A percentile compares a stretch with the other conserved stretches of the same genome.
These are phyloP conservation scores for Saccharomycopsis hybrid DNA, from an alignment of 1,139 yeast genomes.

Conservation along the genomic window DNA sequence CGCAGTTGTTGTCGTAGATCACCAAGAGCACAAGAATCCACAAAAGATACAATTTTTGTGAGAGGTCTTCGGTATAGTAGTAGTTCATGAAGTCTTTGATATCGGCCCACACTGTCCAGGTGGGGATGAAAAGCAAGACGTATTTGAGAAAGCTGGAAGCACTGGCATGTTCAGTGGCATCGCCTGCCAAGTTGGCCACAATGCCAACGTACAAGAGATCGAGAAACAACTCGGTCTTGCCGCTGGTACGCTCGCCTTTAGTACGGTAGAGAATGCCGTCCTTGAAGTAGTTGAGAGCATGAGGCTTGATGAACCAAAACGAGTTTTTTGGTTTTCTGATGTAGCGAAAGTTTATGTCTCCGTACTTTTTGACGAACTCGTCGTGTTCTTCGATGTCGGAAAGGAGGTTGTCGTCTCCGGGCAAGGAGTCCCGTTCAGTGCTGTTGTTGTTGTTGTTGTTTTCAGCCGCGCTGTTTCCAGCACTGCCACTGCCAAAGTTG, in stretches of 20 bases:
- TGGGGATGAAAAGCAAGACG: conserved; percentile 47
- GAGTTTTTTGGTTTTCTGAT: conserved; percentile 39
- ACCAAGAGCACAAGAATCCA: conserved; percentile 50
- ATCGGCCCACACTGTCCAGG: conserved; percentile 62
- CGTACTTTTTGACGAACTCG: conserved; percentile 44
- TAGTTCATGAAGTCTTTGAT: conserved; percentile 60
- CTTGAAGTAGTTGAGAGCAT: conserved; percentile 56
- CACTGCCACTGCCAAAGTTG: too few relatives aligned
- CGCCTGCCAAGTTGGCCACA: conserved; percentile 52
- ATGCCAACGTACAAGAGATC: conserved; percentile 63
- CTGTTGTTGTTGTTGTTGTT: too few relatives aligned
- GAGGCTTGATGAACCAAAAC: conserved; percentile 47
- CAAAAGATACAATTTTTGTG: conserved; percentile 46
- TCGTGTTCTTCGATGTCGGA: too few relatives aligned
- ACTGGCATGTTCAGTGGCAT: conserved; percentile 45
- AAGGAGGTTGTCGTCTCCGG: too few relatives aligned
- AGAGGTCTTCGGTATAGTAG: conserved; percentile 55
- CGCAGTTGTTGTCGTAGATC: conserved; percentile 46
- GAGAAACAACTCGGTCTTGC: conserved; percentile 50
- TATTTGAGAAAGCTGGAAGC: conserved; percentile 45
- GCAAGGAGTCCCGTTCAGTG: too few relatives aligned
- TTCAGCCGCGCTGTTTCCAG: too few relatives aligned
- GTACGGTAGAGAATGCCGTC: conserved; percentile 53
- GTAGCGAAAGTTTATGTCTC: conserved; percentile 43
- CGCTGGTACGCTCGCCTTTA: conserved; percentile 46